A percentile compares a stretch with the other conserved stretches of the same genome.
These are phyloP conservation scores for Xylaria hypoxylon DNA, from an alignment of 2,329 filamentous ascomycete genomes.

Conservation along the genomic window DNA sequence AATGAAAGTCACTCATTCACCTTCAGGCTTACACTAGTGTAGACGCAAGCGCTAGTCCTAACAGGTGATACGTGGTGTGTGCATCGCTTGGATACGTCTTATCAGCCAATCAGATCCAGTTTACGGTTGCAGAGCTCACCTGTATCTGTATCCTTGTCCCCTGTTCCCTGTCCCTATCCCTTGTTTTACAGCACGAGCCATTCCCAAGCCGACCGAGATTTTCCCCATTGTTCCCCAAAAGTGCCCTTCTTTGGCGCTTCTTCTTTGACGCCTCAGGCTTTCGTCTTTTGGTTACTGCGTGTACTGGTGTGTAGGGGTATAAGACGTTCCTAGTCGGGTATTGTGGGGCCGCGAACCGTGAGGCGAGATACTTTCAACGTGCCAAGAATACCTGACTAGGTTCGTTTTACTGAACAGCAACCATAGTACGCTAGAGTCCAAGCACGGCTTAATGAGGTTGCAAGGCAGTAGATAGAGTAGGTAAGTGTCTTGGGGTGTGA, in stretches of 20 bases:
- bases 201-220: constrained; percentile 27
- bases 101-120: constrained; percentile 29
- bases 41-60: constrained; percentile 29
- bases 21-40: background rate
- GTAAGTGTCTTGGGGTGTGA: constrained; percentile 14
- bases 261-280: constrained; percentile 30
- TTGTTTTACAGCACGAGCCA: constrained; percentile 32
- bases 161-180: constrained; percentile 18
- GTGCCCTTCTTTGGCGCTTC: background rate
- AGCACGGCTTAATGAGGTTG: constrained; percentile 1
- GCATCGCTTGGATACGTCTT: constrained; percentile 22
- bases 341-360: no score
- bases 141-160: constrained; percentile 21
- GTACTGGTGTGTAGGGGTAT: no score
- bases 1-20: constrained; percentile 19
- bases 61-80: constrained; percentile 16
- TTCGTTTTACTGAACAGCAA: no score
- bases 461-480: no score
- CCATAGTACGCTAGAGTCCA: constrained; percentile 12
- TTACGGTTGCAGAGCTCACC: constrained; percentile 27
- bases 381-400: no score
- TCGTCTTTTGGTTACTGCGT: background rate
- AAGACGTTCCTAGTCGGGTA: no score
- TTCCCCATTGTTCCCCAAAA: constrained; percentile 10
- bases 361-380: no score